These are phyloP conservation scores for Laguncularia racemosa DNA, from an alignment of 345 rosid species.

Conservation along the genomic window DNA sequence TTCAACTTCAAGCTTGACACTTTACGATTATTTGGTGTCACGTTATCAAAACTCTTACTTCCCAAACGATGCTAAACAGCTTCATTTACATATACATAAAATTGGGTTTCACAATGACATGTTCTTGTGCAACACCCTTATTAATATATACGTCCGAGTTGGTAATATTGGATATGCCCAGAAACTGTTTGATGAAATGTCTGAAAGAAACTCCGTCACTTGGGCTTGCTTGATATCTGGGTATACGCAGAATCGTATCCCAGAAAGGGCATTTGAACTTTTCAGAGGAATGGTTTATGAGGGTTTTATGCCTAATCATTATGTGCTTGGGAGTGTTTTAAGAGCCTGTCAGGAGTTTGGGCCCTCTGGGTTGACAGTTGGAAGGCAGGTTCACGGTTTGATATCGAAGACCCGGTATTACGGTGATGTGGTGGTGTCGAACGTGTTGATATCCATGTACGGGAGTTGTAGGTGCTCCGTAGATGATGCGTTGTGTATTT, in stretches of 20 bases:
- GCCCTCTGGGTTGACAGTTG: constrained; percentile 35
- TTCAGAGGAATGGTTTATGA: constrained; percentile 49
- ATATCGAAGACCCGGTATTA: constrained; percentile 44
- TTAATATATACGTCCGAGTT: constrained; percentile 38
- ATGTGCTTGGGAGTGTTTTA: constrained; percentile 62
- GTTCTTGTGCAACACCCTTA: constrained; percentile 59
- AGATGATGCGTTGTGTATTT: constrained; percentile 41
- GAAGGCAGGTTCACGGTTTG: constrained; percentile 70
- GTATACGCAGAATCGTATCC: constrained; percentile 40
- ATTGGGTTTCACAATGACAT: constrained; percentile 43
- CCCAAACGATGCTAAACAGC: constrained; percentile 30
- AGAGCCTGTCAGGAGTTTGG: constrained; percentile 61
- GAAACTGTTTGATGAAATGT: constrained; percentile 71
- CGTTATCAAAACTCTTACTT: constrained; percentile 22
- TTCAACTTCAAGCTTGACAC: constrained; percentile 10
- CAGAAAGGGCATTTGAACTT: constrained; percentile 37
- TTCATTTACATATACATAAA: constrained; percentile 43
- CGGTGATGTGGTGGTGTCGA: constrained; percentile 48
- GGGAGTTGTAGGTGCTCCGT: constrained; percentile 39
- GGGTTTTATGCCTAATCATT: constrained; percentile 44
- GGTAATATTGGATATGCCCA: constrained; percentile 44
- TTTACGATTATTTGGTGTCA: constrained; percentile 24
- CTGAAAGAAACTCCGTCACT: constrained; percentile 52
- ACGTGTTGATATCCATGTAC: constrained; percentile 73
- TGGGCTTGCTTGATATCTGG: constrained; percentile 90